Base-by-base conservation (phyloP, 106 monocot species). In the Cymbidium sinense region DNA sequence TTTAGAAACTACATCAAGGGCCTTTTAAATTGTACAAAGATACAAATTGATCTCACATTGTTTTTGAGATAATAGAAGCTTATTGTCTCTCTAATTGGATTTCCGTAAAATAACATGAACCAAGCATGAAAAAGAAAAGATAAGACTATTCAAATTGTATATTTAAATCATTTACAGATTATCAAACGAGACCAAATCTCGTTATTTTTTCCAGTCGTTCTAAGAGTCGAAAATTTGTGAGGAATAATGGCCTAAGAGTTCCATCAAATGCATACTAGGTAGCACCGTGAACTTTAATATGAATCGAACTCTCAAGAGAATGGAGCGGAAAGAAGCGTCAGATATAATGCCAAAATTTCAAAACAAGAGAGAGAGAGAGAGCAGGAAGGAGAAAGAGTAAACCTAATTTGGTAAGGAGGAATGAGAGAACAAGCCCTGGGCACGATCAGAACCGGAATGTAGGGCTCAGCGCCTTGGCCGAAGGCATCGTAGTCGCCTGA, bases 351-450 rank as follows among this genome's bases (percentile, higher is more conserved):
- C 8, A 67, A 12, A 25, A 9, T n/a, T 25, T n/a, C 4, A 58
- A 7, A 69, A 18, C 10, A 12, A 44, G 7, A 29, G 12, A 71
- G n/a, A 75, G 15, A 44, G 27, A 8, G 50, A 50, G 29, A 4
- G 27, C 41, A 41, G 3, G 37, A 39, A 7, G 7, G 37, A 64
- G 34, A n/a, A 36, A 47, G 33, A 31, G 2, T 28, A 1, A 69
- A 99, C 98, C 98, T 75, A 99, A 86, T 84, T 94, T 99, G 43
- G 88, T 86, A 83, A 95, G 94, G 80, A 99, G 92, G 4, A 99
- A 77, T 50, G 94, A 85, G 80, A 99, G 92, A 67, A 89, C 87
- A 34, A 99, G 94, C 21, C 98, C 94, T 23, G 98, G 98, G 3
- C 47, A 99, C 94, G 41, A 99, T 92, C 54, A 99, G 75, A 2